These are phyloP conservation scores for Fusarium udum DNA, from an alignment of 2,329 filamentous ascomycete species.

Conservation along the genomic window DNA sequence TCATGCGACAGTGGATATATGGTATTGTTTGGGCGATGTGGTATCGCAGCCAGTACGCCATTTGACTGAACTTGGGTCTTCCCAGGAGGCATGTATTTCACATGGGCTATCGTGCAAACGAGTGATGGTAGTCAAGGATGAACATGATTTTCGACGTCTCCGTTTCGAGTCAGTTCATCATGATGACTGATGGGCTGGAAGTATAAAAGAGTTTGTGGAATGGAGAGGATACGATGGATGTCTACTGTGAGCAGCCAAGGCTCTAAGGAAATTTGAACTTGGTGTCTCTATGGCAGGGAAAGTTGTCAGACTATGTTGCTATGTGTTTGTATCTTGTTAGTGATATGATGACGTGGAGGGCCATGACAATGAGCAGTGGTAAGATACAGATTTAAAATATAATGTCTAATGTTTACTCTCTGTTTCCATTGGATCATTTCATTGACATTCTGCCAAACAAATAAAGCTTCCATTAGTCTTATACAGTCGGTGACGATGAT, in stretches of 20 bases:
- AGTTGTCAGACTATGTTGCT: too few relatives aligned
- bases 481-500: neutral
- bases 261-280: too few relatives aligned
- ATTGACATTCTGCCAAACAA: neutral
- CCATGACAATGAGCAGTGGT: too few relatives aligned
- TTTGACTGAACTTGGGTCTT: neutral
- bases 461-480: neutral
- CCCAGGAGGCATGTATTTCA: accelerated
- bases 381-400: neutral
- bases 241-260: too few relatives aligned
- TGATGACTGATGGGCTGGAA: neutral
- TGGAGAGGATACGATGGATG: too few relatives aligned
- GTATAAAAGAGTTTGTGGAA: accelerated
- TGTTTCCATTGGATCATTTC: too few relatives aligned
- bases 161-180: neutral
- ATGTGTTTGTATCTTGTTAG: too few relatives aligned
- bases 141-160: neutral
- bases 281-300: too few relatives aligned
- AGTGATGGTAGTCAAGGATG: neutral
- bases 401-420: neutral
- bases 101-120: neutral
- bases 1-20: neutral
- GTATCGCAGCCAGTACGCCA: neutral
- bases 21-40: neutral
- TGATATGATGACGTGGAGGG: too few relatives aligned